Conservation (phyloP, 2,329 filamentous ascomycete genomes). For the Gliomastix tumulicola region DNA sequence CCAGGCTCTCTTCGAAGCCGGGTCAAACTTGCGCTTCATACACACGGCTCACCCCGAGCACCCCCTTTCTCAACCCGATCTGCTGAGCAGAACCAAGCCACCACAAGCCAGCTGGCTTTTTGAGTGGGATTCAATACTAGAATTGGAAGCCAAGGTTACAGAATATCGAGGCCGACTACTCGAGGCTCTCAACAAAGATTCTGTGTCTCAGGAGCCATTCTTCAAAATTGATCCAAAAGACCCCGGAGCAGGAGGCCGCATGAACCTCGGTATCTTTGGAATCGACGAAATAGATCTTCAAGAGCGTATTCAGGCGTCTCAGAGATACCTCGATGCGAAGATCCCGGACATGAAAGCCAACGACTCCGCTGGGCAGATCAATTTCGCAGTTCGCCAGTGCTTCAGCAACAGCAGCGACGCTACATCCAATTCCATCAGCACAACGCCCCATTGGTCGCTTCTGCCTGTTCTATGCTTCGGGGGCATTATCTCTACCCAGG, state of each 20-base stretch:
- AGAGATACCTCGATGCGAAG: too few relatives aligned
- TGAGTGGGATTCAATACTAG: slow-evolving; percentile 61
- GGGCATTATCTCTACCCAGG: slow-evolving; percentile 67
- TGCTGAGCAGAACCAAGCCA: slow-evolving; percentile 37
- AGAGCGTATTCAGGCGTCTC: too few relatives aligned
- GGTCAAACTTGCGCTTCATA: slow-evolving; percentile 68
- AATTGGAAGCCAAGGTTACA: slow-evolving; percentile 52
- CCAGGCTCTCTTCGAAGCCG: slow-evolving; percentile 69
- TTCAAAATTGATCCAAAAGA: too few relatives aligned
- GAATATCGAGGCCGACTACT: slow-evolving; percentile 22
- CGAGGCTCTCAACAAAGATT: slow-evolving; percentile 10
- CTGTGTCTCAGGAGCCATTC: too few relatives aligned
- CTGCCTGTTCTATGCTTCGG: slow-evolving; percentile 67
- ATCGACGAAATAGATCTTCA: too few relatives aligned
- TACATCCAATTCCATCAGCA: too few relatives aligned
- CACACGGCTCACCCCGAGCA: slow-evolving; percentile 65
- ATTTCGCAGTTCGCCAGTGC: too few relatives aligned
- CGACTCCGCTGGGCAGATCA: too few relatives aligned
- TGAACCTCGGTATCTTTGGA: too few relatives aligned
- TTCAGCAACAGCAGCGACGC: too few relatives aligned
- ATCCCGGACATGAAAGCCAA: too few relatives aligned
- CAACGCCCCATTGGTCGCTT: slow-evolving; percentile 50
- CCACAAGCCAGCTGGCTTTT: slow-evolving; percentile 63
- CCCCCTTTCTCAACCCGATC: slow-evolving; percentile 50
- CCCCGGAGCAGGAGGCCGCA: too few relatives aligned